These are phyloP conservation scores for Paramecium sonneborni DNA, from an alignment of 73 alveolate species.

Conservation along the genomic window DNA sequence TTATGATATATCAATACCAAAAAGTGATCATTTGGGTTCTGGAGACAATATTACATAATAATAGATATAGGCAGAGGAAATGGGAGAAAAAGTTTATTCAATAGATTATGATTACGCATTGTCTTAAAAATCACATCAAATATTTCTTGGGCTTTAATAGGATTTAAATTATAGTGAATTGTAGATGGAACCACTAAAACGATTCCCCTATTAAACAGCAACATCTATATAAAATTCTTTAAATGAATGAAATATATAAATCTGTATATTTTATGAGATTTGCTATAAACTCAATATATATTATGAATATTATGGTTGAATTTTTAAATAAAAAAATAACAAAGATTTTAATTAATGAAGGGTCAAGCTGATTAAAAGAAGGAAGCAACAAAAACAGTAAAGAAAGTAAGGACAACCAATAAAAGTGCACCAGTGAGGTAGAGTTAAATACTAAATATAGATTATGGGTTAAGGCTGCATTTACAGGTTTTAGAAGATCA, in stretches of 20 bases:
- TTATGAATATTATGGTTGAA: neutral
- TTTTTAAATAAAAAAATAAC: conserved; percentile 29
- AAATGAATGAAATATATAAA: neutral
- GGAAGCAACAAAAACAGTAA: conserved; percentile 18
- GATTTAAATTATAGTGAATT: conserved; percentile 9
- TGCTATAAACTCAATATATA: conserved; percentile 12
- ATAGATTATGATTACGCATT: neutral
- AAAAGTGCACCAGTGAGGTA: conserved; percentile 32
- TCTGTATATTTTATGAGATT: neutral
- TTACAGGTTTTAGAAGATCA: conserved; percentile 95
- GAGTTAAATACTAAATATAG: conserved; percentile 63
- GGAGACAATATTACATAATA: neutral
- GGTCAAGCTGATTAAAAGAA: conserved; percentile 21
- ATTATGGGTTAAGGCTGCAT: conserved; percentile 89
- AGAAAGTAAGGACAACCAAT: conserved; percentile 19
- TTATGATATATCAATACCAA: neutral
- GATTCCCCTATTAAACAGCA: neutral
- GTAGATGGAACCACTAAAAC: neutral
- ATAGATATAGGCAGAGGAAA: neutral
- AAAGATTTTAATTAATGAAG: conserved; percentile 32
- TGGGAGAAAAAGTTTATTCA: neutral
- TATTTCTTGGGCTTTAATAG: neutral
- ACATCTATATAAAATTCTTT: neutral
- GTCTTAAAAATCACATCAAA: neutral
- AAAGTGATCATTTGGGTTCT: neutral